Evolutionary conservation across 2,329 filamentous ascomycete genomes (phyloP).

Genomic region (Fusarium begoniae): DNA sequence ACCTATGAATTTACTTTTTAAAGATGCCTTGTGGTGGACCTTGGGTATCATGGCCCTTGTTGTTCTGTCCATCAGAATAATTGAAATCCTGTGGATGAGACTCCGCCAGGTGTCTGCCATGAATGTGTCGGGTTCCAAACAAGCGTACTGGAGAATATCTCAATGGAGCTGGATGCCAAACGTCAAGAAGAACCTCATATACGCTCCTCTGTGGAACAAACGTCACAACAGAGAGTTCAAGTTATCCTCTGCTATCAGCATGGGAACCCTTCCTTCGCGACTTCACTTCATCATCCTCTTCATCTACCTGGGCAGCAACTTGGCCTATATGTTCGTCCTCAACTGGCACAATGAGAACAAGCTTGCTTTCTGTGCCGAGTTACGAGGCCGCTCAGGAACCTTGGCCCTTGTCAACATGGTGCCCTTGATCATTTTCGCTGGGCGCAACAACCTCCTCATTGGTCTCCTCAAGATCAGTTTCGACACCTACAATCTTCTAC

Average conservation of each 20-base stretch:
- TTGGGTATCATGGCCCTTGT: constrained; percentile 64
- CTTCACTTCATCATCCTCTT: constrained; percentile 67
- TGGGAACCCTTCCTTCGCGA: constrained; percentile 71
- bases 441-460: constrained; percentile 94
- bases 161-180: constrained; percentile 69
- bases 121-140: constrained; percentile 60
- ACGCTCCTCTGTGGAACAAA: constrained; percentile 71
- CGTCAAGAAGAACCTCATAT: constrained; percentile 67
- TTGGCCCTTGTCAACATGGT: constrained; percentile 91
- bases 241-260: constrained; percentile 67
- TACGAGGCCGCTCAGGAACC: constrained; percentile 86
- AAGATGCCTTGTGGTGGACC: constrained; percentile 68
- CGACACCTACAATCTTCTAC: constrained; percentile 87
- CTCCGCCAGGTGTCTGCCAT: constrained; percentile 69
- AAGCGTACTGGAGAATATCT: constrained; percentile 67
- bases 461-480: constrained; percentile 85
- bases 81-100: constrained; percentile 64
- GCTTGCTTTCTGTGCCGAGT: constrained; percentile 77
- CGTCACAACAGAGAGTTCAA: constrained; percentile 74
- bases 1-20: constrained; percentile 64
- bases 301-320: constrained; percentile 67
- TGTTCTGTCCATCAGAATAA: constrained; percentile 62
- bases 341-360: constrained; percentile 67
- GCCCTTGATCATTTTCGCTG: constrained; percentile 86
- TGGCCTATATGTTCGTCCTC: constrained; percentile 69